Conservation (phyloP, 2,329 filamentous ascomycete species). For the Microsporum canis region DNA sequence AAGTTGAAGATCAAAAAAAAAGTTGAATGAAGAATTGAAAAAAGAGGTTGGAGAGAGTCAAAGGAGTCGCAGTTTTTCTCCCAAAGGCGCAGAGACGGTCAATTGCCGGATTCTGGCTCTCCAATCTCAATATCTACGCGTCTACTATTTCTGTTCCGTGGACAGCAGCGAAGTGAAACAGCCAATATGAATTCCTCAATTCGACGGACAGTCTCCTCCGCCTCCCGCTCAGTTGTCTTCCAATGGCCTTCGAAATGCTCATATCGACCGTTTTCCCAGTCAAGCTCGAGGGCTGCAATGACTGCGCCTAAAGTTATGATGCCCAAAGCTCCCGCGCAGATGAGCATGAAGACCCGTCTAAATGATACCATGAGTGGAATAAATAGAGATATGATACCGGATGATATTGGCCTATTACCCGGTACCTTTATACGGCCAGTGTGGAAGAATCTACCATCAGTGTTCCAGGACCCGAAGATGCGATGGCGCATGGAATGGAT, state of each 20-base stretch:
- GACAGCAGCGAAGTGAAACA: neutral
- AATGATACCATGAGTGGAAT: constrained; percentile 20
- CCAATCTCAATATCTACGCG: neutral
- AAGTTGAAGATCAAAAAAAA: neutral
- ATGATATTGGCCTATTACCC: constrained; percentile 37
- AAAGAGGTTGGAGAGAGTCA: neutral
- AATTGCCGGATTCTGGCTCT: neutral
- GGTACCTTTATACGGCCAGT: constrained; percentile 32
- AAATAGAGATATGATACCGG: constrained; percentile 25
- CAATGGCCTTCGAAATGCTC: constrained; percentile 16
- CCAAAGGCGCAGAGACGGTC: neutral
- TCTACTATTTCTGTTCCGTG: no score
- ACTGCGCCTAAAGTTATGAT: constrained; percentile 17
- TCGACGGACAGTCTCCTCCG: constrained; percentile 17
- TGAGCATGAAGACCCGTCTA: constrained; percentile 29
- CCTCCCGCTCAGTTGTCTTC: constrained; percentile 6
- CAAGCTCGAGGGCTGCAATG: constrained; percentile 16
- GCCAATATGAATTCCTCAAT: constrained; percentile 26
- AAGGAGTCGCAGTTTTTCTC: neutral
- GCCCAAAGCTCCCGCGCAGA: constrained; percentile 25
- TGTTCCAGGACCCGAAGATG: constrained; percentile 28
- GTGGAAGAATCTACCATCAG: constrained; percentile 31
- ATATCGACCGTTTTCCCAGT: constrained; percentile 28
- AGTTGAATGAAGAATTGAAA: neutral
- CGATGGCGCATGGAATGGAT: constrained; percentile 32